Percentiles rank a stretch among this genome's conserved stretches.
Evolutionary conservation across 306 rosid species (phyloP).

Genomic region (Acacia confusa): DNA sequence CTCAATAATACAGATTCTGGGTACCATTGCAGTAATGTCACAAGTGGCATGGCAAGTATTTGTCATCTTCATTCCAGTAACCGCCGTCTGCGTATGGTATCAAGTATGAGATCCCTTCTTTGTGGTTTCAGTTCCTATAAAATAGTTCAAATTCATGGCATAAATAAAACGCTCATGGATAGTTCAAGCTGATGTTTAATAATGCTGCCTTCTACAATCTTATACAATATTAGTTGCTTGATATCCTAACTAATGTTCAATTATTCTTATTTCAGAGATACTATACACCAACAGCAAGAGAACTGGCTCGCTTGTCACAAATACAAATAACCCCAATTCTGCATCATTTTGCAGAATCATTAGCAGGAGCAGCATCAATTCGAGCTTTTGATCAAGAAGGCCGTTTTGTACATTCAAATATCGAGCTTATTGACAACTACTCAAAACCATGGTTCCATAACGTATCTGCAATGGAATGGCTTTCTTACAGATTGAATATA

Average conservation of each 20-base stretch:
- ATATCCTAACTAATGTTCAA: constrained; percentile 24
- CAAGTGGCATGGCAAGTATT: constrained; percentile 98
- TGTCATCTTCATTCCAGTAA: constrained; percentile 81
- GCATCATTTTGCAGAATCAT: constrained; percentile 89
- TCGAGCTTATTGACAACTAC: constrained; percentile 64
- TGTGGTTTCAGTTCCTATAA: background rate
- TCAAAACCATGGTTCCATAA: constrained; percentile 98
- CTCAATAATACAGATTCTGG: constrained; percentile 78
- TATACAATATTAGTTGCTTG: constrained; percentile 7
- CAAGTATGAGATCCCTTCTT: constrained; percentile 59
- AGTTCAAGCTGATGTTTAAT: background rate
- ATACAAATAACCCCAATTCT: constrained; percentile 86
- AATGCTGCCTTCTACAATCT: background rate
- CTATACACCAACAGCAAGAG: constrained; percentile 92
- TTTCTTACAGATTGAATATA: constrained; percentile 81
- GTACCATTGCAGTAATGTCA: constrained; percentile 93
- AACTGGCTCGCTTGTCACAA: constrained; percentile 86
- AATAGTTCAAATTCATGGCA: background rate
- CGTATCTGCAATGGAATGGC: constrained; percentile 96
- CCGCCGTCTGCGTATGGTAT: constrained; percentile 88
- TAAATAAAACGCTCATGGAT: background rate
- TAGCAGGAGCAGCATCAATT: constrained; percentile 85
- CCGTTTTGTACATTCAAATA: constrained; percentile 68
- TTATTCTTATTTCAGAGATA: constrained; percentile 59
- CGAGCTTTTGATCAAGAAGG: constrained; percentile 86